phyloP scores from a whole-genome alignment of 116 monocot genomes.

The Dioscorea cayenensis region DNA sequence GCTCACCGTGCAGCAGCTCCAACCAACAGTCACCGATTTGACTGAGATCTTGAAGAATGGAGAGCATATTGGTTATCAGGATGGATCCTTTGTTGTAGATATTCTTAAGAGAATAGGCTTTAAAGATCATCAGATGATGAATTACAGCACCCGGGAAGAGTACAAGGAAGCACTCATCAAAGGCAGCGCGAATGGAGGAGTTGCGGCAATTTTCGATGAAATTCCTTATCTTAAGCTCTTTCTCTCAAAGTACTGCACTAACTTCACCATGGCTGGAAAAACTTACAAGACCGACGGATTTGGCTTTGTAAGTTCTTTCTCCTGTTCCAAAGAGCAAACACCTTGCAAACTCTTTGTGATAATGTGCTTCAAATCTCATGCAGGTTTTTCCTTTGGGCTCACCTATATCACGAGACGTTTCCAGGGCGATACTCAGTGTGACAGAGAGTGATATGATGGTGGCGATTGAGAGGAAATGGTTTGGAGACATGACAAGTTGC shows the following conservation, averaged over 20 bases:
- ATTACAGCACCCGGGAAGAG: background rate
- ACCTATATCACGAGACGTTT: conserved; percentile 33
- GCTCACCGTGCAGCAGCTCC: conserved; percentile 62
- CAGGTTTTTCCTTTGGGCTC: conserved; percentile 44
- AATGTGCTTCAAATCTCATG: background rate
- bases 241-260: conserved; percentile 6
- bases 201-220: conserved; percentile 27
- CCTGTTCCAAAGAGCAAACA: no score
- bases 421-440: conserved; percentile 36
- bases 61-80: conserved; percentile 41
- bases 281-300: conserved; percentile 28
- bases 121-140: conserved; percentile 10
- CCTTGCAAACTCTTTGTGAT: no score
- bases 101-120: conserved; percentile 8
- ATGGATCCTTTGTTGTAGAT: conserved; percentile 24
- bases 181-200: conserved; percentile 23
- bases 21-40: conserved; percentile 39
- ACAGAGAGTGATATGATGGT: conserved; percentile 39
- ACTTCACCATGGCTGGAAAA: conserved; percentile 18
- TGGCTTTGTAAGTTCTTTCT: conserved; percentile 29
- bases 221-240: conserved; percentile 31
- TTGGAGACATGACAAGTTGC: conserved; percentile 21
- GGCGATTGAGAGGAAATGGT: conserved; percentile 39
- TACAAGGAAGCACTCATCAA: conserved; percentile 14
- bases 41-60: conserved; percentile 41